Conservation (phyloP, 176 grass and related monocot genomes). For the Metroxylon sagu region DNA sequence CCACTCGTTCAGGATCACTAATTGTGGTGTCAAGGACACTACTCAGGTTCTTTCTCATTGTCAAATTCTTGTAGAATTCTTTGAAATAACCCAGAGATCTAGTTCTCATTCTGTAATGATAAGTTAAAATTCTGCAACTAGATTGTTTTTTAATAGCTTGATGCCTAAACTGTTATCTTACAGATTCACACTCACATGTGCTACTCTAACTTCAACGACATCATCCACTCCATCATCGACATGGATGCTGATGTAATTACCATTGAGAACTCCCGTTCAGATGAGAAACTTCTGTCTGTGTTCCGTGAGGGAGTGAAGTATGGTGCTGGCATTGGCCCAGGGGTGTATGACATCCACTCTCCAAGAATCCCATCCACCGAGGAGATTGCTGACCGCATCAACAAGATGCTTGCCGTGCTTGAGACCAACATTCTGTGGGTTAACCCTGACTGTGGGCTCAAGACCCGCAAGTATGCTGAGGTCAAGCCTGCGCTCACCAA, state of each 20-base stretch:
- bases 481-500: conserved; percentile 81
- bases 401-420: conserved; percentile 88
- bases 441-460: conserved; percentile 92
- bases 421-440: conserved; percentile 90
- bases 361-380: conserved; percentile 79
- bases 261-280: conserved; percentile 83
- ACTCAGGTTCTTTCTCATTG: conserved; percentile 44
- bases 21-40: conserved; percentile 78
- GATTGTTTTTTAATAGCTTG: too few relatives aligned
- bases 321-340: conserved; percentile 79
- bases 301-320: conserved; percentile 92
- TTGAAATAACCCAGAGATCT: background rate
- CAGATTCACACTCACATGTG: conserved; percentile 99
- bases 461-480: conserved; percentile 89
- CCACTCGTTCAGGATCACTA: conserved; percentile 95
- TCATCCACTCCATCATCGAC: conserved; percentile 92
- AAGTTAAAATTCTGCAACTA: background rate
- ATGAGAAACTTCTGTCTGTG: conserved; percentile 81
- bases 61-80: background rate
- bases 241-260: conserved; percentile 97
- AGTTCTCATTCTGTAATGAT: background rate
- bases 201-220: conserved; percentile 98
- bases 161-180: background rate
- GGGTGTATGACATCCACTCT: conserved; percentile 96
- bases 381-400: conserved; percentile 71